phyloP scores from a whole-genome alignment of 1,139 yeast species.

The Debaryomycetaceae sp. region DNA sequence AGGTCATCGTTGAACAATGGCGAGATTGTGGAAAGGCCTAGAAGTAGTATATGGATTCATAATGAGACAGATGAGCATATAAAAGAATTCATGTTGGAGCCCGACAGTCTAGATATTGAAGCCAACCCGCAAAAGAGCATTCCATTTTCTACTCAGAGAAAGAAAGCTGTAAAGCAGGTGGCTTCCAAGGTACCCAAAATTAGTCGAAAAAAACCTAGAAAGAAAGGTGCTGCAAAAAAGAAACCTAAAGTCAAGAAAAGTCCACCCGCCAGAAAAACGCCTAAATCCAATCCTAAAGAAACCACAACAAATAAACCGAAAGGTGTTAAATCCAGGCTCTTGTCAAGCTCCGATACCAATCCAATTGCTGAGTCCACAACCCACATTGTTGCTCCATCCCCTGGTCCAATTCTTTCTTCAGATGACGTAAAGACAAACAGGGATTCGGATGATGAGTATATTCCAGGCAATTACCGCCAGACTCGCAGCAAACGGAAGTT shows the following conservation, averaged over 20 bases:
- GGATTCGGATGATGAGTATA: conserved; percentile 8
- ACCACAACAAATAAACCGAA: not conserved
- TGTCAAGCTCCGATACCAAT: not conserved
- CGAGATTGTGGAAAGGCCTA: not conserved
- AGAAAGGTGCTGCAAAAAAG: not conserved
- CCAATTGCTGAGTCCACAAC: conserved; percentile 1
- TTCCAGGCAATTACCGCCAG: conserved; percentile 7
- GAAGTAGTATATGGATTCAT: not conserved
- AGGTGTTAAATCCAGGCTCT: not conserved
- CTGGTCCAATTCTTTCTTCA: not conserved
- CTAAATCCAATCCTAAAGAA: not conserved
- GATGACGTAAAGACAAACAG: not conserved
- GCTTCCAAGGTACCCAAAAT: not conserved
- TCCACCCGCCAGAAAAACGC: not conserved
- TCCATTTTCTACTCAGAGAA: not conserved
- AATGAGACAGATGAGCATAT: not conserved
- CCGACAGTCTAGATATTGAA: not conserved
- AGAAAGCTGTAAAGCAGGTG: not conserved
- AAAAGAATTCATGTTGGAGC: not conserved
- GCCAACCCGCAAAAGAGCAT: not conserved
- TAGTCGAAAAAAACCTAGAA: not conserved
- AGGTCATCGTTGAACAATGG: not conserved
- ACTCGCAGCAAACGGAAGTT: conserved; percentile 9
- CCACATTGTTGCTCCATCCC: not conserved
- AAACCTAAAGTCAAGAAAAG: not conserved